Percentiles rank a stretch among this genome's conserved stretches.
These are phyloP conservation scores for Arachis monticola DNA, from an alignment of 331 rosid genomes.

Conservation along the genomic window DNA sequence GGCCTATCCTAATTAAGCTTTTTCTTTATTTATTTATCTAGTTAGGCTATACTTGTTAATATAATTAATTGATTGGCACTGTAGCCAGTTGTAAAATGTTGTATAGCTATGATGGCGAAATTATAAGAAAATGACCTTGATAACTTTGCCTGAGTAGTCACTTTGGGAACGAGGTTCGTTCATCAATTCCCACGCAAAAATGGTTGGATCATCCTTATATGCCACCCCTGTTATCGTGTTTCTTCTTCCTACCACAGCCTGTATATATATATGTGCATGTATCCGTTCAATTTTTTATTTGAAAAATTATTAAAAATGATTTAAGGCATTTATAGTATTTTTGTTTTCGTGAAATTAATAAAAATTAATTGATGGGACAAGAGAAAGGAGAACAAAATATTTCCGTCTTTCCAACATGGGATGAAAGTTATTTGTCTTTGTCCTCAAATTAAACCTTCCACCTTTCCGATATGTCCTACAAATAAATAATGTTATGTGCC, in stretches of 20 bases:
- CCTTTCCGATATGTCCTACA: no score
- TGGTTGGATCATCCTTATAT: conserved; percentile 44
- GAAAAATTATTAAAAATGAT: no score
- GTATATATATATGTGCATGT: not conserved
- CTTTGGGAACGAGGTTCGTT: conserved; percentile 45
- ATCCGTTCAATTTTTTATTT: no score
- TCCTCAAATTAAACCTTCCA: no score
- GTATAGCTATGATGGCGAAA: not conserved
- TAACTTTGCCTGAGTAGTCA: conserved; percentile 12
- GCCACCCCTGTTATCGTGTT: conserved; percentile 37
- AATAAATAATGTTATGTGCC: no score
- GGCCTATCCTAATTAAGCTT: not conserved
- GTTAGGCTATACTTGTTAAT: not conserved
- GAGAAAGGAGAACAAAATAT: no score
- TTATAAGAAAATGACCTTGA: conserved; percentile 40
- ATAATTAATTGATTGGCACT: not conserved
- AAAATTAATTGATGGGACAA: no score
- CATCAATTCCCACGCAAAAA: conserved; percentile 53
- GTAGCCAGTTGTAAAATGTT: not conserved
- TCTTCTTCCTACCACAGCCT: conserved; percentile 45
- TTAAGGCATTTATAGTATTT: no score
- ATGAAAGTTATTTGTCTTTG: no score
- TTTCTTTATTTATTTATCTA: no score
- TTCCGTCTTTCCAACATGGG: no score
- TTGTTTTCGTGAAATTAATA: no score